Evolutionary conservation across 768 basidiomycete species (phyloP), one percentile per base, ranked within the genome.

Genomic region (Cystobasidium onofrii): DNA sequence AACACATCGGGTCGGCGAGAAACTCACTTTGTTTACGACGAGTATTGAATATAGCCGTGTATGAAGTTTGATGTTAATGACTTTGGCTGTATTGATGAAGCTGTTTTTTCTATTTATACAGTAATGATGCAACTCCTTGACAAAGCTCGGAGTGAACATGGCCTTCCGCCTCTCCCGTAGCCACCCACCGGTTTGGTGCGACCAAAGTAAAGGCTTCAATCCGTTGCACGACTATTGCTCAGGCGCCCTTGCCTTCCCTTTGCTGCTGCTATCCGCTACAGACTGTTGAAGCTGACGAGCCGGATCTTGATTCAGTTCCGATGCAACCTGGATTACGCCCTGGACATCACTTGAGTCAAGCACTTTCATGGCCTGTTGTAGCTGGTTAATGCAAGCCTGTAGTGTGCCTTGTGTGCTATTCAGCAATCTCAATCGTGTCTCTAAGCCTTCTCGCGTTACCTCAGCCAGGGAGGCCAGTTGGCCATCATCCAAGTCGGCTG

Each of bases 341-440:
- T 55, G 33, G 12, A 71, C 27, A 27, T 70, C 69, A 18, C 54
- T 64, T 1, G 46, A 13, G 1, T 60, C 61, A 18, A 76, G n/a
- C 13, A 67, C 72, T 77, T 90, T 91, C 76, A 89, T 83, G 80
- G 91, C 83, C 76, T 87, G 83, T 80, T 88, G 85, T 75, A 96
- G 84, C 77, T 96, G 91, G 76, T 90, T 88, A 67, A 91, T 85
- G 77, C 91, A 88, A 23, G 85, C 84, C 79, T 86, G 86, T n/a
- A 92, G 83, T 1, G 87, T 85, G 43, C 84, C 84, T 44, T 91
- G 90, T 44, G 94, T 88, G 20, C 87, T 85, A 81, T 92, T 88
- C 43, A 97, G 82, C 44, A 91, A 85, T 52, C 87, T 84, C 75
- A 97, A 81, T 69, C 91, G 86, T 77, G 92, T 91, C 76, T 93